Conservation (phyloP, 805 yeast species). For the Yamadazyma philogaea region DNA sequence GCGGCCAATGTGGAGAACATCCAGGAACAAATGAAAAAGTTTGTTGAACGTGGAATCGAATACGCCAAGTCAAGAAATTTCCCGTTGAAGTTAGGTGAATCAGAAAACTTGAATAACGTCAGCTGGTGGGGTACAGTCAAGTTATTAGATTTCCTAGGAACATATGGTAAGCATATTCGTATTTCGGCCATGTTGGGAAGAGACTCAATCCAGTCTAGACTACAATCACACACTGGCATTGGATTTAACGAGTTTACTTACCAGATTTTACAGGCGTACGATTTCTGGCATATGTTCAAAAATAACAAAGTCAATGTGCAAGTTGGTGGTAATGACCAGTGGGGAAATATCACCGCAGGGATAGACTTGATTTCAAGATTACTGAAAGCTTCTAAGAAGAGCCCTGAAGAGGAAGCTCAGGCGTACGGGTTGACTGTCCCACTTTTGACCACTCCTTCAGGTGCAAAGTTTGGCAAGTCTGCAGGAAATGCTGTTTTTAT, state of each 20-base stretch:
- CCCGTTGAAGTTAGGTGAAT: constrained; percentile 35
- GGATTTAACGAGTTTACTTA: constrained; percentile 95
- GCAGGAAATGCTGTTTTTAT: constrained; percentile 96
- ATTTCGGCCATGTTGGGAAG: constrained; percentile 85
- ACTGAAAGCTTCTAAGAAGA: constrained; percentile 17
- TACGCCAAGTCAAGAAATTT: constrained; percentile 56
- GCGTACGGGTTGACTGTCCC: constrained; percentile 87
- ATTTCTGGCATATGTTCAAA: constrained; percentile 76
- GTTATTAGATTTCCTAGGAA: constrained; percentile 73
- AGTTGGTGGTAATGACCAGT: constrained; percentile 96
- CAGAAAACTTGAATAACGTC: constrained; percentile 58
- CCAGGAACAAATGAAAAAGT: constrained; percentile 54
- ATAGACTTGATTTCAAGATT: constrained; percentile 77
- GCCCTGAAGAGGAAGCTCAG: constrained; percentile 17
- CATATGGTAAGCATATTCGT: constrained; percentile 74
- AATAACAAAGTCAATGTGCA: constrained; percentile 63
- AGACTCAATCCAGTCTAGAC: constrained; percentile 77
- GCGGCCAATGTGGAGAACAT: constrained; percentile 57
- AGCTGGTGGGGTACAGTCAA: constrained; percentile 83
- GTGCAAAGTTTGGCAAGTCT: constrained; percentile 93
- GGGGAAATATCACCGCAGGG: constrained; percentile 98
- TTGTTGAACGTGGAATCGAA: constrained; percentile 58
- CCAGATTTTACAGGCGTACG: constrained; percentile 90
- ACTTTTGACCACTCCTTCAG: constrained; percentile 77
- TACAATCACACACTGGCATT: constrained; percentile 67